A percentile compares a stretch with the other conserved stretches of the same genome.
Conservation (phyloP, 2,329 filamentous ascomycete species). For the Xylaria sp. region DNA sequence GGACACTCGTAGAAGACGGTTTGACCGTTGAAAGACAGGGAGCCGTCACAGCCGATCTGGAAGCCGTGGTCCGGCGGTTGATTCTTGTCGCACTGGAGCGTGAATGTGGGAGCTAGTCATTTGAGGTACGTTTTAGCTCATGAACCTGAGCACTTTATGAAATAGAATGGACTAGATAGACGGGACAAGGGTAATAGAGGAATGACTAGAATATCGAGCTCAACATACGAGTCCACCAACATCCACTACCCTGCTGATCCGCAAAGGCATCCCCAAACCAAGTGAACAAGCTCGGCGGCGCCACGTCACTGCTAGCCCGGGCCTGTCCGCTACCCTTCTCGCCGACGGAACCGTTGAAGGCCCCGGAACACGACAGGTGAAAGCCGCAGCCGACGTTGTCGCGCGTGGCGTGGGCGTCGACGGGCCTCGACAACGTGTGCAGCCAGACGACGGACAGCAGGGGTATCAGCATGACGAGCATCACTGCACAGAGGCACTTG, state of each 20-base stretch:
- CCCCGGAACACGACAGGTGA: constrained; percentile 61
- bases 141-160: neutral
- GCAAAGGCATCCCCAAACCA: constrained; percentile 66
- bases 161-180: neutral
- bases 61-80: constrained; percentile 66
- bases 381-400: constrained; percentile 64
- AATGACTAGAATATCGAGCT: neutral
- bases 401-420: constrained; percentile 52
- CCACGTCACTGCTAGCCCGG: constrained; percentile 63
- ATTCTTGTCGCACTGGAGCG: constrained; percentile 71
- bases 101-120: constrained; percentile 61
- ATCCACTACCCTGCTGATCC: constrained; percentile 67
- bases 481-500: constrained; percentile 37
- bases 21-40: constrained; percentile 62
- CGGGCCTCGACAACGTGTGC: constrained; percentile 30
- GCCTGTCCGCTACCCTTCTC: constrained; percentile 72
- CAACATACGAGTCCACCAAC: constrained; percentile 68
- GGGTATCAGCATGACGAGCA: constrained; percentile 43
- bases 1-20: constrained; percentile 70
- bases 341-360: constrained; percentile 64
- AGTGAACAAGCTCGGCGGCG: constrained; percentile 61
- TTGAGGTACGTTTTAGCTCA: neutral
- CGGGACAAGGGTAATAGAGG: too few relatives aligned
- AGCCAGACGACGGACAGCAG: constrained; percentile 40
- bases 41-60: constrained; percentile 63